A percentile compares a stretch with the other conserved stretches of the same genome.
These are phyloP conservation scores for Starmera amethionina DNA, from an alignment of 805 yeast genomes.

Conservation along the genomic window DNA sequence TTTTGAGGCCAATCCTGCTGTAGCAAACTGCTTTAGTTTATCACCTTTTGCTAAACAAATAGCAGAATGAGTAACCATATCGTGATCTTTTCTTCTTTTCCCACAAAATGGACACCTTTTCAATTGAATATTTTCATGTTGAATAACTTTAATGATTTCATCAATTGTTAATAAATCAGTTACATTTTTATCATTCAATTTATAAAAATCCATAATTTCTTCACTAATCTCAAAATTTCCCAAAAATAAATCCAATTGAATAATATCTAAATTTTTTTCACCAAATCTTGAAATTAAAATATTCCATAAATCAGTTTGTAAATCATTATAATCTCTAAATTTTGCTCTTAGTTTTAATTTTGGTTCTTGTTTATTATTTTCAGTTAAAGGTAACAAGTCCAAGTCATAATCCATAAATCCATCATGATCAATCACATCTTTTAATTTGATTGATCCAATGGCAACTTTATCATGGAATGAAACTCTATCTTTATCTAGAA, in stretches of 20 bases:
- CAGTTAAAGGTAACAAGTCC: conserved; percentile 22
- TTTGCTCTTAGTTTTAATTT: conserved; percentile 48
- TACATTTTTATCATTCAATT: conserved; percentile 7
- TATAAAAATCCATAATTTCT: conserved; percentile 12
- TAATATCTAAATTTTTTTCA: conserved; percentile 26
- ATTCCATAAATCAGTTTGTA: conserved; percentile 65
- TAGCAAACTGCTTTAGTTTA: conserved; percentile 63
- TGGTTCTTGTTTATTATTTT: conserved; percentile 31
- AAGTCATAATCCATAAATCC: conserved; percentile 22
- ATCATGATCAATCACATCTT: conserved; percentile 27
- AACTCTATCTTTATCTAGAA: conserved; percentile 77
- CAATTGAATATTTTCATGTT: conserved; percentile 18
- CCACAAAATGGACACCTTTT: conserved; percentile 77
- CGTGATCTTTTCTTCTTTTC: conserved; percentile 48
- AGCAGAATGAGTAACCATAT: conserved; percentile 79
- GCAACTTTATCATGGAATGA: conserved; percentile 83
- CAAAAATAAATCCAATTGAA: conserved; percentile 56
- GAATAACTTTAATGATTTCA: conserved; percentile 45
- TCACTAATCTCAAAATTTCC: conserved; percentile 24
- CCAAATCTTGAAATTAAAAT: conserved; percentile 47
- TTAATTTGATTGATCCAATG: conserved; percentile 43
- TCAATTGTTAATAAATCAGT: conserved; percentile 39
- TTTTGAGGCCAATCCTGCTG: conserved; percentile 73
- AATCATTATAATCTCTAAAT: conserved; percentile 53
- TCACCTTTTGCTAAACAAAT: conserved; percentile 75